These are phyloP conservation scores for Bolboschoenus planiculmis DNA, from an alignment of 176 grass and related monocot species.

Conservation along the genomic window DNA sequence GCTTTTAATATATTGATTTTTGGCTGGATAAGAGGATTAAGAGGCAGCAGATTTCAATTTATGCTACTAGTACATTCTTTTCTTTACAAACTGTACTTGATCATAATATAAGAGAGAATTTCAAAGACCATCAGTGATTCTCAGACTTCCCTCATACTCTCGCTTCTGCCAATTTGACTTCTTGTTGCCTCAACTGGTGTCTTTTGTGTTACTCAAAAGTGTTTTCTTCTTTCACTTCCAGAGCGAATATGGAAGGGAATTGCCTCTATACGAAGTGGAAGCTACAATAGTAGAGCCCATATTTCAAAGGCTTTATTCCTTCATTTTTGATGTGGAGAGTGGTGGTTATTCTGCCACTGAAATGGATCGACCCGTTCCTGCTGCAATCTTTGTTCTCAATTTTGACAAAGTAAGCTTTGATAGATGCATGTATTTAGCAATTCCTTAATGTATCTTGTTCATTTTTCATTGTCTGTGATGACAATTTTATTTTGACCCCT, in stretches of 20 bases:
- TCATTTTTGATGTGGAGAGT: constrained; percentile 90
- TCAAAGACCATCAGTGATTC: background rate
- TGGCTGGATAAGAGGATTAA: background rate
- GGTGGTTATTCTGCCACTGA: constrained; percentile 66
- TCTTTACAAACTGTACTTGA: background rate
- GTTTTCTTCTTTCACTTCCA: constrained; percentile 26
- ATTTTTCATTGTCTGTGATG: constrained; percentile 12
- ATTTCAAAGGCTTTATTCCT: constrained; percentile 85
- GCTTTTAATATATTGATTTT: background rate
- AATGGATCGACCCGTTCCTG: constrained; percentile 74
- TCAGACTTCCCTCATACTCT: background rate
- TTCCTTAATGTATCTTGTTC: constrained; percentile 22
- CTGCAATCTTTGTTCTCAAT: constrained; percentile 94
- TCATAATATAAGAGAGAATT: background rate
- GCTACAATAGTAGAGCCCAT: constrained; percentile 66
- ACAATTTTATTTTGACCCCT: background rate
- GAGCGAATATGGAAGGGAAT: constrained; percentile 89
- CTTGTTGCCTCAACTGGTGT: background rate
- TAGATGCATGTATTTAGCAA: background rate
- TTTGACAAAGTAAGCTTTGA: constrained; percentile 77
- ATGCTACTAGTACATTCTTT: background rate
- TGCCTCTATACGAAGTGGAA: constrained; percentile 96
- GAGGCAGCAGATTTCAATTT: background rate
- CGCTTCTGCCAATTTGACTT: constrained; percentile 1
- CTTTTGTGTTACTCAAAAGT: constrained; percentile 19